Conservation (phyloP, 1,284 basidiomycete species). For the Erythrobasidium hasegawianum region DNA sequence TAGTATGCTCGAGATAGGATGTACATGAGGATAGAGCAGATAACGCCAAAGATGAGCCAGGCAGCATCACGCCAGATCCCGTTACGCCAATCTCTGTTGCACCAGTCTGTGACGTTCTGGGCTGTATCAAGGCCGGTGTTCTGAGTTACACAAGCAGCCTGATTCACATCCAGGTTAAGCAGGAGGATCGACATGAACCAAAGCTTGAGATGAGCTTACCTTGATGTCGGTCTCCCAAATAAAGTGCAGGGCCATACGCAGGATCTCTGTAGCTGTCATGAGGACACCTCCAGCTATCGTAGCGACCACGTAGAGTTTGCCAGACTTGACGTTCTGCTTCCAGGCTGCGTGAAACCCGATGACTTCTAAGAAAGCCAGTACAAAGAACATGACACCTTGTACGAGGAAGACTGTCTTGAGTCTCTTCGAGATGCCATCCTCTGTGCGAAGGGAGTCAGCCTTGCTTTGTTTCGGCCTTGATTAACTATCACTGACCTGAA, state of each 20-base stretch:
- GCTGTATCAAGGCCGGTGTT: conserved; percentile 13
- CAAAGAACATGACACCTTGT: conserved; percentile 17
- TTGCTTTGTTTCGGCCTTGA: too few species aligned
- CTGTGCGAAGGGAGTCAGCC: too few species aligned
- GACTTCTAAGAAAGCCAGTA: too few species aligned
- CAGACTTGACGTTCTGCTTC: conserved; percentile 5
- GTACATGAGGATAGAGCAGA: conserved; percentile 29
- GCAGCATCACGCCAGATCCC: conserved; percentile 16
- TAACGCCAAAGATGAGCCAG: conserved; percentile 29
- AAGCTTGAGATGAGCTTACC: too few species aligned
- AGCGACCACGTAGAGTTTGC: conserved; percentile 1
- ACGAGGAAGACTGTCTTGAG: conserved; percentile 20
- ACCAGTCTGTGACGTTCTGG: not conserved
- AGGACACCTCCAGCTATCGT: conserved; percentile 11
- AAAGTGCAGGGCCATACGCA: conserved; percentile 24
- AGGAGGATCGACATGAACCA: too few species aligned
- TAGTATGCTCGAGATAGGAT: conserved; percentile 14
- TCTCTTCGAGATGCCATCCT: conserved; percentile 13
- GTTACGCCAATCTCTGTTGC: not conserved
- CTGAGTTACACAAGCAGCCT: conserved; percentile 3
- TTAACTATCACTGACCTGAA: too few species aligned
- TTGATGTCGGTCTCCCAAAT: conserved; percentile 17
- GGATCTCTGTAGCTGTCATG: conserved; percentile 5
- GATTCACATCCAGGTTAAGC: too few species aligned
- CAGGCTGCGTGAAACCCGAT: conserved; percentile 24